Conservation (phyloP, 2,329 filamentous ascomycete genomes). For the Magnaporthales sp. region DNA sequence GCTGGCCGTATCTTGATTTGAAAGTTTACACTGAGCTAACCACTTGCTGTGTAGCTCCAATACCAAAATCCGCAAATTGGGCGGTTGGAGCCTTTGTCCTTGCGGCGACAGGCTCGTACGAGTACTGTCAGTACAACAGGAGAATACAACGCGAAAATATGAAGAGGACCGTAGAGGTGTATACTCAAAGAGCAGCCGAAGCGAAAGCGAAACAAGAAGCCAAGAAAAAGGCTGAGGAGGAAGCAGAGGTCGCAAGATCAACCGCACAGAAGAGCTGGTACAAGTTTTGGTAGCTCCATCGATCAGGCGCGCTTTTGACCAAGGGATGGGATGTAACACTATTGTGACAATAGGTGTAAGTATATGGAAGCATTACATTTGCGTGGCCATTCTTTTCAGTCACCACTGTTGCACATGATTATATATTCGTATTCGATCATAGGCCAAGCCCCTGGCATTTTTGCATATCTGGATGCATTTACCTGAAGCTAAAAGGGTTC, state of each 20-base stretch:
- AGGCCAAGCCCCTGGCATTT: too few species aligned
- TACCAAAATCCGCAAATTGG: constrained; percentile 71
- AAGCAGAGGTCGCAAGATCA: constrained; percentile 19
- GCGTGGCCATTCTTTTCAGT: not conserved
- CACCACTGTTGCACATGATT: not conserved
- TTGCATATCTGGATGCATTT: not conserved
- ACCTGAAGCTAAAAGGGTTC: not conserved
- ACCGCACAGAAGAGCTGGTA: constrained; percentile 37
- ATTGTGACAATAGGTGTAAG: not conserved
- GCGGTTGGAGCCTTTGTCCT: constrained; percentile 70
- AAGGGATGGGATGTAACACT: not conserved
- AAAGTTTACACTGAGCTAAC: not conserved
- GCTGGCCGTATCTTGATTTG: not conserved
- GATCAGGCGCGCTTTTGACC: not conserved
- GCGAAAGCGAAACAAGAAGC: constrained; percentile 11
- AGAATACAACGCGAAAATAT: constrained; percentile 72
- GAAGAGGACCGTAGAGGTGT: constrained; percentile 75
- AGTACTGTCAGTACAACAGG: constrained; percentile 73
- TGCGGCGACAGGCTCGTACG: constrained; percentile 64
- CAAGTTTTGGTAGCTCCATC: constrained; percentile 39
- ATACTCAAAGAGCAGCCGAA: constrained; percentile 56
- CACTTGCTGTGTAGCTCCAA: constrained; percentile 33
- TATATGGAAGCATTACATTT: not conserved
- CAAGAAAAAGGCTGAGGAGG: constrained; percentile 29
- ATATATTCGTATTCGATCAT: not conserved